These are phyloP conservation scores for Aspergillus heteromorphus DNA, from an alignment of 495 filamentous ascomycete genomes.

Conservation along the genomic window DNA sequence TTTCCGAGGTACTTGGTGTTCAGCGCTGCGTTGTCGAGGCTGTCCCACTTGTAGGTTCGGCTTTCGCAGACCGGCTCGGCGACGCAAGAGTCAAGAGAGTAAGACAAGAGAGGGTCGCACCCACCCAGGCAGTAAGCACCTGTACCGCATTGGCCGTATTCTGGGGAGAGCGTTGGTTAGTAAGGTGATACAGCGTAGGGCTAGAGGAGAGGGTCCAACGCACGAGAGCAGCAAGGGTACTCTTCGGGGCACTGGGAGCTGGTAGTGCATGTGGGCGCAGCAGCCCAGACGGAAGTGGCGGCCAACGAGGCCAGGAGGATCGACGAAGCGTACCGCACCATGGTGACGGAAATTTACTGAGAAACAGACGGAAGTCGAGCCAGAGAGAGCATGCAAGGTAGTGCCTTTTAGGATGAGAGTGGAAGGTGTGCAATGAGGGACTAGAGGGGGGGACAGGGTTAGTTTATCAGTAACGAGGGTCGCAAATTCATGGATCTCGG, in stretches of 20 bases:
- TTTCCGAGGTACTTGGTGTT: conserved; percentile 85
- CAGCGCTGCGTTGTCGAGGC: conserved; percentile 58
- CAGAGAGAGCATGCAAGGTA: conserved; percentile 3
- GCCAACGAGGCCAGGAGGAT: conserved; percentile 33
- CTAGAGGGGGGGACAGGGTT: background rate
- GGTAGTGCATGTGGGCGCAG: conserved; percentile 42
- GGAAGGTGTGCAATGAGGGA: background rate
- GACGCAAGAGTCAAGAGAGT: conserved; percentile 77
- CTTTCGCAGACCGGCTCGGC: conserved; percentile 75
- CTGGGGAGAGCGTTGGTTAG: conserved; percentile 38
- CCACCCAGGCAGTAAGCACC: conserved; percentile 95
- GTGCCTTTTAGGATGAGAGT: background rate
- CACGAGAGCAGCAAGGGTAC: conserved; percentile 90
- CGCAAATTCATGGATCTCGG: background rate
- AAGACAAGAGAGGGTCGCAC: conserved; percentile 82
- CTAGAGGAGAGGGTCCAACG: conserved; percentile 31
- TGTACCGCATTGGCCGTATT: conserved; percentile 89
- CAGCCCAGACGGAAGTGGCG: conserved; percentile 30
- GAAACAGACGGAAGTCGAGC: background rate
- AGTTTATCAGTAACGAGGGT: background rate
- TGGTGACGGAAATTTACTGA: conserved; percentile 12
- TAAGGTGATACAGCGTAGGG: background rate
- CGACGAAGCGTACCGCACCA: conserved; percentile 32
- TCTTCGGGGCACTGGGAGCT: conserved; percentile 65
- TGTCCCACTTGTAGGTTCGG: conserved; percentile 61